Base-by-base conservation (phyloP, 176 grass and related monocot species). In the Aegilops longissima region DNA sequence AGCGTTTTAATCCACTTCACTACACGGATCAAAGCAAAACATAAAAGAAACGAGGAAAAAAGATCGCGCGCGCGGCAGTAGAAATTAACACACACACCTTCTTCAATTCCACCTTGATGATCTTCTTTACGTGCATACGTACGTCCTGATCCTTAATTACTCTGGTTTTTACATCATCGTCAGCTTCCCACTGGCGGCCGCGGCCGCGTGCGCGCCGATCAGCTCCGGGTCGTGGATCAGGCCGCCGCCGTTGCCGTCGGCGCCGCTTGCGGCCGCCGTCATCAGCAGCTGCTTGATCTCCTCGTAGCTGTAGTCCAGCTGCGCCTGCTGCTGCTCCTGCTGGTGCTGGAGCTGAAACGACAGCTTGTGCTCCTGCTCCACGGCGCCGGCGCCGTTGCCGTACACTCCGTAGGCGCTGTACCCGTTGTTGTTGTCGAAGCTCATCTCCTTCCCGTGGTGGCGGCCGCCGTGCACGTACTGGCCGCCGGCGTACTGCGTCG, bases 261-360 rank as follows among this genome's bases (percentile, higher is more conserved):
- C 74, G 23, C 83, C 70, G 24, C 33, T 12, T 47, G 44, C 73
- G 0, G 91, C 35, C 0, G 91, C 35, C 25, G 76, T 82, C 86
- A 91, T 85, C 0, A 98, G 82, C 18, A 98, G 87, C 77, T 98
- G 93, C 68, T 94, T 98, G 61, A 98, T 91, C 88, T 95, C 96
- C 17, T 95, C 96, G 69, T 89, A 94, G 70, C 84, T 95, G 84
- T 94, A 95, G 33, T 92, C 93, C 17, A 98, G 73, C 30, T 79
- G 84, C 20, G 68, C 80, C 29, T 90, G 88, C 10, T 87, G 9
- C 9, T 86, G 56, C 54, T 82, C 52, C 7, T 87, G 84, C 6
- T 18, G 9, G 4, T 86, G 75, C 25, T 59, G 54, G 0, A 59
- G 54, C 54, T 59, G 54, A 21, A 59, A 59, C 4, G 90, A 61